Evolutionary conservation across 1,139 yeast species (phyloP).

Genomic region (Geotrichum phurueaensis): DNA sequence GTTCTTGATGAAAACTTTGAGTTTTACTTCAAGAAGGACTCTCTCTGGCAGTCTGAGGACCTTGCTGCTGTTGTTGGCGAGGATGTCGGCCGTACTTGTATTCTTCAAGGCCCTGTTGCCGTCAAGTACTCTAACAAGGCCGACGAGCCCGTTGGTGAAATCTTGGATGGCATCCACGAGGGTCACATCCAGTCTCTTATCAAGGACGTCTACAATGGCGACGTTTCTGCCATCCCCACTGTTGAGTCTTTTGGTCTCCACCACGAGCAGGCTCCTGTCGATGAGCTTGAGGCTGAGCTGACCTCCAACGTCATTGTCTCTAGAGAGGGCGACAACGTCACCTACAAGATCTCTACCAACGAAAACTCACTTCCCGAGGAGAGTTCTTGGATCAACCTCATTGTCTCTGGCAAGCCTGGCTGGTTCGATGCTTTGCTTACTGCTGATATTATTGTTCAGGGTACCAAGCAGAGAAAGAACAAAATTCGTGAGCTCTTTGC

Average conservation of each 20-base stretch:
- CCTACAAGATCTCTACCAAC: conserved; percentile 44
- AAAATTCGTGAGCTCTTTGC: conserved; percentile 74
- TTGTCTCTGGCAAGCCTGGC: conserved; percentile 72
- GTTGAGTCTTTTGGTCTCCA: conserved; percentile 86
- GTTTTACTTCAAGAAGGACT: conserved; percentile 95
- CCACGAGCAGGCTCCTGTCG: conserved; percentile 33
- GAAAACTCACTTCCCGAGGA: conserved; percentile 33
- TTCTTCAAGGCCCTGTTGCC: conserved; percentile 97
- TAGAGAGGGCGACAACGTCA: conserved; percentile 38
- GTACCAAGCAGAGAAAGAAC: conserved; percentile 68
- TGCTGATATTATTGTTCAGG: conserved; percentile 78
- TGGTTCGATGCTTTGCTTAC: conserved; percentile 93
- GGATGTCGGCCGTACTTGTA: conserved; percentile 97
- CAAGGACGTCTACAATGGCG: conserved; percentile 64
- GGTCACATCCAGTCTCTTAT: conserved; percentile 75
- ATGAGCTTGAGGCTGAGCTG: conserved; percentile 35
- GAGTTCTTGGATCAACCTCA: conserved; percentile 64
- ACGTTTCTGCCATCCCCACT: conserved; percentile 66
- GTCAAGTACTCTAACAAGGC: conserved; percentile 84
- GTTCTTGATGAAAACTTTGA: conserved; percentile 90
- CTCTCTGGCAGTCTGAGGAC: conserved; percentile 98
- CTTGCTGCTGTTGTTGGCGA: conserved; percentile 92
- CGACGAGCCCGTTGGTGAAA: conserved; percentile 87
- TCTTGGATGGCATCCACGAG: conserved; percentile 80
- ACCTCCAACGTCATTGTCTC: conserved; percentile 35